Evolutionary conservation across 345 rosid species (phyloP).

Genomic region (Eucalyptus virginea): DNA sequence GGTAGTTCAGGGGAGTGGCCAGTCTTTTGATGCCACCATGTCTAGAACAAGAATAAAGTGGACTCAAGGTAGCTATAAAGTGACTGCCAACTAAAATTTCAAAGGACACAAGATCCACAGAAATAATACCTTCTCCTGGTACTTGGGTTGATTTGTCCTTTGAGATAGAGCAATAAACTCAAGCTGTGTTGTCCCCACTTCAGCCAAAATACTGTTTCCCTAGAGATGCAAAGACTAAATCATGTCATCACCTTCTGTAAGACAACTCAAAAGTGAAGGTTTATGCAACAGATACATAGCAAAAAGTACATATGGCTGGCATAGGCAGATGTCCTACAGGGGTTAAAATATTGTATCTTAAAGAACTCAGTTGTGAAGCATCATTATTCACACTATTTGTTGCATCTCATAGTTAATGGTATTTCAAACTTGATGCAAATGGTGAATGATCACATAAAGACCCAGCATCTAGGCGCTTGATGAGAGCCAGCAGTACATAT

Average conservation of each 20-base stretch:
- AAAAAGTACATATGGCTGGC: background rate
- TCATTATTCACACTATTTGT: background rate
- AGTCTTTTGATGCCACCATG: background rate
- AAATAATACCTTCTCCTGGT: slow-evolving; percentile 68
- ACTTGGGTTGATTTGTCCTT: slow-evolving; percentile 83
- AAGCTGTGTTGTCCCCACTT: slow-evolving; percentile 91
- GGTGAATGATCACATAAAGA: background rate
- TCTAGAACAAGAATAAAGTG: background rate
- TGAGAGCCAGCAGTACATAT: background rate
- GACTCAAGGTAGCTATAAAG: background rate
- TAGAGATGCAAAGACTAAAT: background rate
- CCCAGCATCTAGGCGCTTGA: background rate
- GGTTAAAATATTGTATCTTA: background rate
- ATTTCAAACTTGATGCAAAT: background rate
- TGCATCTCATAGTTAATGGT: background rate
- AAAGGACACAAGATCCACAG: background rate
- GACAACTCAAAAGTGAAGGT: background rate
- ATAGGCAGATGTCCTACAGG: background rate
- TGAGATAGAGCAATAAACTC: slow-evolving; percentile 97
- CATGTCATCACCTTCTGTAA: background rate
- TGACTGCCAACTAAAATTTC: background rate
- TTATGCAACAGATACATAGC: background rate
- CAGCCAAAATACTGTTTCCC: slow-evolving; percentile 93
- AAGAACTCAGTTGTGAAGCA: background rate
- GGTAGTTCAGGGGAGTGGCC: background rate